Evolutionary conservation across 306 rosid genomes (phyloP).

Genomic region (Lathyrus aphaca): DNA sequence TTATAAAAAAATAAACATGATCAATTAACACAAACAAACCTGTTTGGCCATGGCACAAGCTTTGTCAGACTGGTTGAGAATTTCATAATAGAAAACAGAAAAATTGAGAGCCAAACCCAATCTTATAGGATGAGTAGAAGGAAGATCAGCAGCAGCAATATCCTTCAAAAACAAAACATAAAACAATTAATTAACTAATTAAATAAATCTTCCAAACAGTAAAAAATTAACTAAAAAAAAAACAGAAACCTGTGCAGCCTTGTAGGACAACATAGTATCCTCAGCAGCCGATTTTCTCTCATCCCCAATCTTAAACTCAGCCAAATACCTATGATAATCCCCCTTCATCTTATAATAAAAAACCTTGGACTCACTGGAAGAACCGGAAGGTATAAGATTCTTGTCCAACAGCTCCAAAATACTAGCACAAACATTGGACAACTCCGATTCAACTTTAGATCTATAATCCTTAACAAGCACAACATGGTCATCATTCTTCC

Average conservation of each 20-base stretch:
- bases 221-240: neutral
- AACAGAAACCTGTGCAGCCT: constrained; percentile 67
- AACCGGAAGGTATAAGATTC: constrained; percentile 63
- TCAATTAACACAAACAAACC: no score
- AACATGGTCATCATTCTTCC: constrained; percentile 79
- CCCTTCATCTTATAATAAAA: constrained; percentile 84
- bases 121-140: constrained; percentile 81
- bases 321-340: constrained; percentile 74
- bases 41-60: constrained; percentile 86
- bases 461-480: constrained; percentile 60
- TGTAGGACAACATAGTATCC: constrained; percentile 74
- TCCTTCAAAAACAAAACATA: constrained; percentile 42
- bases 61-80: constrained; percentile 78
- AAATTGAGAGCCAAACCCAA: constrained; percentile 80
- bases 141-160: constrained; percentile 62
- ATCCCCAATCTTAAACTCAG: constrained; percentile 69
- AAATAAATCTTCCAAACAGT: neutral
- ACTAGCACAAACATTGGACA: constrained; percentile 57
- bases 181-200: neutral
- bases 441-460: constrained; percentile 73
- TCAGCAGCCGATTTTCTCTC: constrained; percentile 71
- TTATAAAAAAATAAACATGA: no score
- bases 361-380: constrained; percentile 62
- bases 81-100: constrained; percentile 80
- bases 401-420: constrained; percentile 57